Conservation (phyloP, 163 green algal genomes). For the Scenedesmus sp. region DNA sequence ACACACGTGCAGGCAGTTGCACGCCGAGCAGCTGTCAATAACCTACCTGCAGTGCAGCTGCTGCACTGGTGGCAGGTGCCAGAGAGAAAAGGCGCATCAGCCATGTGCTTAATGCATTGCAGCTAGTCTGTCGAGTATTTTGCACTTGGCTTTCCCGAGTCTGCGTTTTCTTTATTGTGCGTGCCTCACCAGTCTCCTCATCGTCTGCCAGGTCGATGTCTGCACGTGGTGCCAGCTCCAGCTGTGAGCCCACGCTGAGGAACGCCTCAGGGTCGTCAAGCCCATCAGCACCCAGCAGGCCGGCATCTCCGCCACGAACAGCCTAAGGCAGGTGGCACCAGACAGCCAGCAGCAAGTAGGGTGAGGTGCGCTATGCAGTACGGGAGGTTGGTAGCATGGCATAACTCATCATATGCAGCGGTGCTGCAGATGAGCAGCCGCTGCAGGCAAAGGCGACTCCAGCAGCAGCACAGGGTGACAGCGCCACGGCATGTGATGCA, state of each 20-base stretch:
- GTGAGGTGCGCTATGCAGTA: background rate
- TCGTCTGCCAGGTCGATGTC: conserved; percentile 76
- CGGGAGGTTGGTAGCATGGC: background rate
- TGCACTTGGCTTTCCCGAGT: too few species aligned
- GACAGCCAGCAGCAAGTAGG: background rate
- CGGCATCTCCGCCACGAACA: background rate
- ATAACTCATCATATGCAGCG: background rate
- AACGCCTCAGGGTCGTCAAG: conserved; percentile 48
- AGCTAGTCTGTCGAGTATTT: too few species aligned
- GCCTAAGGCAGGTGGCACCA: background rate
- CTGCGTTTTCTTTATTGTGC: too few species aligned
- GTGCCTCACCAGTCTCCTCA: conserved; percentile 32
- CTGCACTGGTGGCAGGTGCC: background rate
- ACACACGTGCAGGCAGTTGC: too few species aligned
- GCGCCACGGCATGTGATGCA: too few species aligned
- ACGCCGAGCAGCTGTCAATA: too few species aligned
- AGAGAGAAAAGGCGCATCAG: background rate
- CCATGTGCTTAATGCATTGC: too few species aligned
- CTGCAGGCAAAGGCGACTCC: background rate
- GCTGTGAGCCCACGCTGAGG: conserved; percentile 27
- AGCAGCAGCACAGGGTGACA: too few species aligned
- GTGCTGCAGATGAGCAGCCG: background rate
- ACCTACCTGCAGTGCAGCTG: background rate
- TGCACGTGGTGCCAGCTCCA: conserved; percentile 55
- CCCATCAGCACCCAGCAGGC: conserved; percentile 15